Evolutionary conservation across 2,329 filamentous ascomycete species (phyloP).

Genomic region (Sphaerulina vaccinii): DNA sequence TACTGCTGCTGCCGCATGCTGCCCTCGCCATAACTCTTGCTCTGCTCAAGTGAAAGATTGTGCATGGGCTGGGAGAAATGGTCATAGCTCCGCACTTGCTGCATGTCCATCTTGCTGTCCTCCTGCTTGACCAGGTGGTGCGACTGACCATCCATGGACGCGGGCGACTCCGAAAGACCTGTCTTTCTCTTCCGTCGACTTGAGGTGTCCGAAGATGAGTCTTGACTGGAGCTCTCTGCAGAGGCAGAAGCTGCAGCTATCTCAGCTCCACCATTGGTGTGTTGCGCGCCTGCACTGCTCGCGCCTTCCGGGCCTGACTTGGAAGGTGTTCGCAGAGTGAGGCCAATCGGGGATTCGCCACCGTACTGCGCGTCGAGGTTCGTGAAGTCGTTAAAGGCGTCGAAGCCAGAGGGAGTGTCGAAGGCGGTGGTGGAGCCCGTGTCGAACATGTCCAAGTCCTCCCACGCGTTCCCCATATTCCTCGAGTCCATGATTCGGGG

Average conservation of each 20-base stretch:
- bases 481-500: constrained; percentile 18
- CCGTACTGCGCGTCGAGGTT: constrained; percentile 33
- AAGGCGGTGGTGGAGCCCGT: constrained; percentile 27
- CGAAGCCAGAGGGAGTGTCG: constrained; percentile 31
- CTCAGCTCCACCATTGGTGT: constrained; percentile 15
- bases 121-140: constrained; percentile 29
- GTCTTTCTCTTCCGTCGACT: constrained; percentile 43
- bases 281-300: constrained; percentile 16
- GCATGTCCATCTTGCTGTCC: constrained; percentile 31
- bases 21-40: constrained; percentile 34
- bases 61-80: constrained; percentile 35
- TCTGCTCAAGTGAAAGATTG: constrained; percentile 36
- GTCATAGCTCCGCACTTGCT: constrained; percentile 31
- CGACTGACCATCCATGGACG: constrained; percentile 19
- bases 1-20: constrained; percentile 52
- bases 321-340: constrained; percentile 31
- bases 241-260: constrained; percentile 36
- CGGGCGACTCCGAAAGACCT: constrained; percentile 39
- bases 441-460: constrained; percentile 21
- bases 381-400: constrained; percentile 29
- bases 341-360: constrained; percentile 27
- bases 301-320: constrained; percentile 30
- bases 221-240: constrained; percentile 43
- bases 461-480: constrained; percentile 15
- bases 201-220: constrained; percentile 44